Percentiles rank a stretch among this genome's conserved stretches.
Evolutionary conservation across 768 basidiomycete species (phyloP).

Genomic region (Rhodotorula kratochvilovae): DNA sequence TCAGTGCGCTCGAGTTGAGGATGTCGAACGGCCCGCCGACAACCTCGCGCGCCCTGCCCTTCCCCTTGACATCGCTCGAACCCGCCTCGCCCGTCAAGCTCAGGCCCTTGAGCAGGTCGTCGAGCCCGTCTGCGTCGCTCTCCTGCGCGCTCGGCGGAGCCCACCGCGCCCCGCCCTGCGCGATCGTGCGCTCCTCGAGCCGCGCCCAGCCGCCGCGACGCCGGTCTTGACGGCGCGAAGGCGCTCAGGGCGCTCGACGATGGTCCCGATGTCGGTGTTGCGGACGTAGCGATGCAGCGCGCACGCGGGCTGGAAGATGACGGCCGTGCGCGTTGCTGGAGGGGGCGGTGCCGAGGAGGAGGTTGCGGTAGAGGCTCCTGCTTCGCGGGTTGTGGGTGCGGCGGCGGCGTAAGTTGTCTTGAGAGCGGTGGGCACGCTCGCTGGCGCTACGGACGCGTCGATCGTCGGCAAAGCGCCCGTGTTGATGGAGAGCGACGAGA

Average conservation of each 20-base stretch:
- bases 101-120: slow-evolving; percentile 2
- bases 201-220: slow-evolving; percentile 70
- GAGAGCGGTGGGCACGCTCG: too few species aligned
- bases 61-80: not conserved
- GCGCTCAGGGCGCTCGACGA: slow-evolving; percentile 88
- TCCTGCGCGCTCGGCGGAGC: slow-evolving; percentile 52
- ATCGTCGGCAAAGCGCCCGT: too few species aligned
- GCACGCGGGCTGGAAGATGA: slow-evolving; percentile 35
- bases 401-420: too few species aligned
- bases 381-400: too few species aligned
- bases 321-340: not conserved
- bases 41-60: not conserved
- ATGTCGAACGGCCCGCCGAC: slow-evolving; percentile 40
- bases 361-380: not conserved
- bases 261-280: slow-evolving; percentile 62
- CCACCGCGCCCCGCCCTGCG: slow-evolving; percentile 54
- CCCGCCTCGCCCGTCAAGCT: not conserved
- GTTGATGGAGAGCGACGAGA: not conserved
- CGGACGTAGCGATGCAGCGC: slow-evolving; percentile 56
- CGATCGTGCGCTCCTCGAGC: slow-evolving; percentile 49
- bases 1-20: slow-evolving; percentile 8
- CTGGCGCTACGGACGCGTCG: not conserved
- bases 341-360: not conserved
- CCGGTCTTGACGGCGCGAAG: slow-evolving; percentile 78
- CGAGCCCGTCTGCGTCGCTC: slow-evolving; percentile 10